Percentiles rank a stretch among this genome's conserved stretches.
Evolutionary conservation across 768 basidiomycete genomes (phyloP).

Genomic region (Hydnomerulius pinastri): DNA sequence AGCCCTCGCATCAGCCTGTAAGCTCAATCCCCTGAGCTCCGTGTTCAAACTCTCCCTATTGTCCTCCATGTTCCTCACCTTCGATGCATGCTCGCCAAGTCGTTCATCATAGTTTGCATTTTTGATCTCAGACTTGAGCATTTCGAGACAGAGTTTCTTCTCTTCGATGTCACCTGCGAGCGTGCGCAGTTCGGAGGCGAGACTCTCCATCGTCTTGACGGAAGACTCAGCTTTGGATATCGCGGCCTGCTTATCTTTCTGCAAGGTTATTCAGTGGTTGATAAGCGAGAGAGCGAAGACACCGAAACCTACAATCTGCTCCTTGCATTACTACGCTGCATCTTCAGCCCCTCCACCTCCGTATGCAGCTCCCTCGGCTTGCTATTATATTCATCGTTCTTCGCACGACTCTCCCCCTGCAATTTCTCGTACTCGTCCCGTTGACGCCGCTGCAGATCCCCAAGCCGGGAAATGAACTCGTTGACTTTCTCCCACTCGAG

Average conservation of each 20-base stretch:
- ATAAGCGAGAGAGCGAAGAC: background rate
- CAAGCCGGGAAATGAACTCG: constrained; percentile 70
- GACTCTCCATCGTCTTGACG: constrained; percentile 56
- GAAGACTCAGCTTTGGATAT: constrained; percentile 54
- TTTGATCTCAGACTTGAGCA: constrained; percentile 58
- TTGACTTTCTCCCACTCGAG: constrained; percentile 70
- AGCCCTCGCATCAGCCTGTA: constrained; percentile 81
- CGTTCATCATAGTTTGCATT: constrained; percentile 65
- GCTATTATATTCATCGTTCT: constrained; percentile 66
- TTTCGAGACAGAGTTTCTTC: constrained; percentile 60
- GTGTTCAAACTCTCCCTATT: constrained; percentile 65
- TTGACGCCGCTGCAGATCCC: constrained; percentile 62
- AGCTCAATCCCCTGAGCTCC: constrained; percentile 70
- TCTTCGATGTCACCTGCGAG: constrained; percentile 68
- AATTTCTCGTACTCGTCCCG: constrained; percentile 64
- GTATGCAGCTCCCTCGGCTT: constrained; percentile 58
- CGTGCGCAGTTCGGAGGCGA: constrained; percentile 55
- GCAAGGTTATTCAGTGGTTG: background rate
- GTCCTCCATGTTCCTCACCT: constrained; percentile 64
- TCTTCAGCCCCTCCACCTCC: constrained; percentile 53
- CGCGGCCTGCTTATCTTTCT: constrained; percentile 54
- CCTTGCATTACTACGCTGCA: constrained; percentile 51
- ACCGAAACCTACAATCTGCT: constrained; percentile 53
- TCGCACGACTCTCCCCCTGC: constrained; percentile 60
- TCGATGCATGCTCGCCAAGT: constrained; percentile 53